Percentiles rank a stretch among this genome's conserved stretches.
These are phyloP conservation scores for Zygosaccharomyces siamensis DNA, from an alignment of 805 yeast genomes.

Conservation along the genomic window DNA sequence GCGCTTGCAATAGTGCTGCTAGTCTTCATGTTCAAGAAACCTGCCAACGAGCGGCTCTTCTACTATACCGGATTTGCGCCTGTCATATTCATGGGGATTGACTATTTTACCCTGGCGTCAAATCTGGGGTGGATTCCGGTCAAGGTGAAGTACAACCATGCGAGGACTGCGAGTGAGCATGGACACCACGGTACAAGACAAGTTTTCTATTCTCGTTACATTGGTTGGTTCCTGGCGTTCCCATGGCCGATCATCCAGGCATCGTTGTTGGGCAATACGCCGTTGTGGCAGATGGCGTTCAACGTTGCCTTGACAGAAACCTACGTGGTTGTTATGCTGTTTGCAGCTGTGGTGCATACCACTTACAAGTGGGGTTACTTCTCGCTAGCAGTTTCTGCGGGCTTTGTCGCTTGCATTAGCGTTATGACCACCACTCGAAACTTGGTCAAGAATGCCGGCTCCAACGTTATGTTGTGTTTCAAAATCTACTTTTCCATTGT, in stretches of 20 bases:
- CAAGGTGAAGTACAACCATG: constrained; percentile 48
- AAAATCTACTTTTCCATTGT: constrained; percentile 24
- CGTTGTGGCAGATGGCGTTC: constrained; percentile 25
- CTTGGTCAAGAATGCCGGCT: constrained; percentile 19
- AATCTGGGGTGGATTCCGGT: constrained; percentile 52
- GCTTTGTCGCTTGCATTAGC: constrained; percentile 19
- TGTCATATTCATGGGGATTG: constrained; percentile 41
- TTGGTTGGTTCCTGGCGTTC: constrained; percentile 53
- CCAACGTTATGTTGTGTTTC: constrained; percentile 25
- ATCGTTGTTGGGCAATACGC: constrained; percentile 26
- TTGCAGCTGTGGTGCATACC: constrained; percentile 42
- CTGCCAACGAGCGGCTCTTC: constrained; percentile 36
- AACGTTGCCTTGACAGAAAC: constrained; percentile 38
- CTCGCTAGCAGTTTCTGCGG: constrained; percentile 36
- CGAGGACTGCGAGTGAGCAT: constrained; percentile 30
- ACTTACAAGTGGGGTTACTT: constrained; percentile 51
- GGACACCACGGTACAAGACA: constrained; percentile 42
- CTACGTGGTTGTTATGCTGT: constrained; percentile 42
- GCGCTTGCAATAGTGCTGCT: constrained; percentile 33
- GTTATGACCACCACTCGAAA: constrained; percentile 29
- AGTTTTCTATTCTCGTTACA: constrained; percentile 51
- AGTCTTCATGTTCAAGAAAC: constrained; percentile 27
- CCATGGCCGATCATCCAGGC: constrained; percentile 43
- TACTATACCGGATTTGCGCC: constrained; percentile 41
- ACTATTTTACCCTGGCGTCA: constrained; percentile 57